These are phyloP conservation scores for Paecilomyces sp. DNA, from an alignment of 2,329 filamentous ascomycete genomes.

Conservation along the genomic window DNA sequence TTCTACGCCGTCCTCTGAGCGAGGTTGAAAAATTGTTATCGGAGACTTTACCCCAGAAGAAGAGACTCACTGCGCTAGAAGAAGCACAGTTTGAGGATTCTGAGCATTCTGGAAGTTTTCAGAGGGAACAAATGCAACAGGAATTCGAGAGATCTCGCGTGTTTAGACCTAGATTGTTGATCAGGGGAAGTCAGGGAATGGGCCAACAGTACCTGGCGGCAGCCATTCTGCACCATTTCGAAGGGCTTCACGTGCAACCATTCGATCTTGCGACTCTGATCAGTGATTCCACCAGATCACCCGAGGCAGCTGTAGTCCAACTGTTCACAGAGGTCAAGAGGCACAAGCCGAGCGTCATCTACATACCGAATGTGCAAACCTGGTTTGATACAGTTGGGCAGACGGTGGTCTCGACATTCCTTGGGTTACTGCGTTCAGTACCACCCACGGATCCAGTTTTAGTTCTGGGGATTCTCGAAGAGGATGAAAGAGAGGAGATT, in stretches of 20 bases:
- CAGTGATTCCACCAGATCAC: slow-evolving; percentile 70
- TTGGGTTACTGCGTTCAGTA: slow-evolving; percentile 71
- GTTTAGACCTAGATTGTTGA: slow-evolving; percentile 79
- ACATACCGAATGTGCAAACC: slow-evolving; percentile 79
- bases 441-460: slow-evolving; percentile 87
- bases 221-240: slow-evolving; percentile 81
- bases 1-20: slow-evolving; percentile 66
- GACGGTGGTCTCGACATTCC: slow-evolving; percentile 68
- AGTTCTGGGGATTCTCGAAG: slow-evolving; percentile 77
- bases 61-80: slow-evolving; percentile 80
- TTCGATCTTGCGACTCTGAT: slow-evolving; percentile 86
- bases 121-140: slow-evolving; percentile 66
- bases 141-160: slow-evolving; percentile 84
- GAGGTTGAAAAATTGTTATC: slow-evolving; percentile 65
- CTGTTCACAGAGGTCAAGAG: slow-evolving; percentile 88
- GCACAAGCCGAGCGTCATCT: slow-evolving; percentile 93
- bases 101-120: slow-evolving; percentile 75
- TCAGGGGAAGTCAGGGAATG: slow-evolving; percentile 80
- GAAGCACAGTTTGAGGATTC: slow-evolving; percentile 89
- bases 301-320: slow-evolving; percentile 83
- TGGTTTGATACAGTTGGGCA: slow-evolving; percentile 71
- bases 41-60: slow-evolving; percentile 72
- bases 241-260: slow-evolving; percentile 88
- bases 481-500: slow-evolving; percentile 51
- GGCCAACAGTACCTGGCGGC: slow-evolving; percentile 84